phyloP scores from a whole-genome alignment of 2,329 filamentous ascomycete genomes.

The Penicillium sp. region DNA sequence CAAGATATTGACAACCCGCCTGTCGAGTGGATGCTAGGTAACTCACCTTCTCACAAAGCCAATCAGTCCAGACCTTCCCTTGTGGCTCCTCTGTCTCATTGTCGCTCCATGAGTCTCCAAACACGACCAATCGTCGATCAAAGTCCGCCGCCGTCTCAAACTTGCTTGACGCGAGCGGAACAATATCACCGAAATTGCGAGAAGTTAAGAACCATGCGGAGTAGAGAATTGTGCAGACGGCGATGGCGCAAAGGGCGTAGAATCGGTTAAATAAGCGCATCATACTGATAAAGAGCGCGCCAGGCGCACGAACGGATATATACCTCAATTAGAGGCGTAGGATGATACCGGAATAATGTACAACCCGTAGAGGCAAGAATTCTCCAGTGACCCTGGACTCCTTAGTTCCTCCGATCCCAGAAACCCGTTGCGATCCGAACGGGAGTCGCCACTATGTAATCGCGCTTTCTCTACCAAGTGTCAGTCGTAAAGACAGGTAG shows the following conservation, averaged over 20 bases:
- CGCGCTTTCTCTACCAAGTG: neutral
- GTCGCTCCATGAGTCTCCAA: conserved; percentile 43
- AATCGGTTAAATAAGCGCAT: conserved; percentile 33
- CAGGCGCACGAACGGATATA: neutral
- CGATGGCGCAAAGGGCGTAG: conserved; percentile 31
- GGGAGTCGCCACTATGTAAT: neutral
- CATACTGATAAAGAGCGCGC: conserved; percentile 2
- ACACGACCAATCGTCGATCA: conserved; percentile 36
- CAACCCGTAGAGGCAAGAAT: neutral
- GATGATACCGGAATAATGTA: neutral
- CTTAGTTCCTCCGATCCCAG: neutral
- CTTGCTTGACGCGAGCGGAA: conserved; percentile 12
- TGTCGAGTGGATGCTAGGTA: neutral
- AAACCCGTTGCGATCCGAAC: neutral
- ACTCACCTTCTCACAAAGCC: conserved; percentile 38
- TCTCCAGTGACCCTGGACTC: neutral
- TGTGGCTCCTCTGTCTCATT: conserved; percentile 28
- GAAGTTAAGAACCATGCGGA: conserved; percentile 30
- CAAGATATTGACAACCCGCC: conserved; percentile 1
- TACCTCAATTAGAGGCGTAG: neutral
- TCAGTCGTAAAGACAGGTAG: neutral
- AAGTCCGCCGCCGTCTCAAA: conserved; percentile 24
- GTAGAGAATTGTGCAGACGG: conserved; percentile 30
- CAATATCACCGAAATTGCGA: conserved; percentile 19
- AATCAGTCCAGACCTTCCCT: conserved; percentile 36